Percentiles rank a stretch among this genome's conserved stretches.
phyloP scores from a whole-genome alignment of 176 grass and related monocot genomes.

The Cenchrus purpureus region DNA sequence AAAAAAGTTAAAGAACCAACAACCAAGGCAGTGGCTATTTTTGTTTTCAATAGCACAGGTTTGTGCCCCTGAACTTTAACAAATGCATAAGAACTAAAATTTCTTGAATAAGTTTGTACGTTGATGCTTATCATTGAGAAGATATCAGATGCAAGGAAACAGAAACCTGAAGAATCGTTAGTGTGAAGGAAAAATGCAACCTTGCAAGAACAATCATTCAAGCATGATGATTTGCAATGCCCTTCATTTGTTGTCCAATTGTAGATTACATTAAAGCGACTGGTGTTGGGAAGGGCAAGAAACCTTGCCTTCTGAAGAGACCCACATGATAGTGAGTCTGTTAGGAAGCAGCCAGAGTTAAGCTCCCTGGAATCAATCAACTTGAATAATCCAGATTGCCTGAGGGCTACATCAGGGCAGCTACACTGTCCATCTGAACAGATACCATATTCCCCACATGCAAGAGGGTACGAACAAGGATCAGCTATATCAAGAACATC shows the following conservation, averaged over 20 bases:
- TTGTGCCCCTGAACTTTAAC: slow-evolving; percentile 43
- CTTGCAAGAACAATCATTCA: slow-evolving; percentile 55
- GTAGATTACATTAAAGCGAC: slow-evolving; percentile 30
- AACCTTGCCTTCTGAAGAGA: not conserved
- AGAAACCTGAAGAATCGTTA: slow-evolving; percentile 33
- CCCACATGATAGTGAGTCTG: slow-evolving; percentile 40
- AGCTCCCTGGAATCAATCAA: slow-evolving; percentile 21
- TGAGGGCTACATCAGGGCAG: slow-evolving; percentile 26
- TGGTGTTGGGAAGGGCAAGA: slow-evolving; percentile 34
- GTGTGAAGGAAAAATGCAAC: slow-evolving; percentile 39
- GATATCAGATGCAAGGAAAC: slow-evolving; percentile 31
- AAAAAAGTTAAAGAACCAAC: slow-evolving; percentile 18
- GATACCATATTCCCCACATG: slow-evolving; percentile 60
- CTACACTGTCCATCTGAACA: slow-evolving; percentile 46
- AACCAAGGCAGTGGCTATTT: not conserved
- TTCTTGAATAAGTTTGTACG: not conserved
- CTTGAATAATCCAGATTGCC: slow-evolving; percentile 27
- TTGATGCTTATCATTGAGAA: slow-evolving; percentile 45
- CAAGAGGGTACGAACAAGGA: slow-evolving; percentile 51
- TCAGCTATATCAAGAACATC: slow-evolving; percentile 32
- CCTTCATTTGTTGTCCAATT: slow-evolving; percentile 39
- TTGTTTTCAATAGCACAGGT: not conserved
- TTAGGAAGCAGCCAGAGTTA: slow-evolving; percentile 21
- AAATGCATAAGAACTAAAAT: slow-evolving; percentile 42
- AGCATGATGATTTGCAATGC: slow-evolving; percentile 49